Percentiles rank a stretch among this genome's conserved stretches.
Evolutionary conservation across 2,329 filamentous ascomycete genomes (phyloP).

Genomic region (Alternaria incomplexa): DNA sequence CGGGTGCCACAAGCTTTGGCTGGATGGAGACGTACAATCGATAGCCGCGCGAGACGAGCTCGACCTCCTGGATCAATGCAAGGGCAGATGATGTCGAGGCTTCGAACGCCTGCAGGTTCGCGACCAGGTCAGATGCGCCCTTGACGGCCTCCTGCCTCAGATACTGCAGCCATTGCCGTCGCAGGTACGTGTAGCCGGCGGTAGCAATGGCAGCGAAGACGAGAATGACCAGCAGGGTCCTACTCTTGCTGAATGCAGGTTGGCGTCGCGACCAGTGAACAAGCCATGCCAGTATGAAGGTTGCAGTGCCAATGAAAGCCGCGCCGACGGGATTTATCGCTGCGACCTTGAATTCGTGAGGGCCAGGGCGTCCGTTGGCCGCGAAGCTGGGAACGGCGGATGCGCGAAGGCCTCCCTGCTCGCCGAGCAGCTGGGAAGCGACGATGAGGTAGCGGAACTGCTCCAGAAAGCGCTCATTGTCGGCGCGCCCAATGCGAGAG

Average conservation of each 20-base stretch:
- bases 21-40: conserved; percentile 66
- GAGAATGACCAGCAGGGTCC: conserved; percentile 53
- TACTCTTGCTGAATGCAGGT: conserved; percentile 62
- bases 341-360: conserved; percentile 48
- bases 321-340: conserved; percentile 69
- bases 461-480: conserved; percentile 86
- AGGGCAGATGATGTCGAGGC: conserved; percentile 76
- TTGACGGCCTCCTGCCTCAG: conserved; percentile 76
- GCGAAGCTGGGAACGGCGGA: conserved; percentile 37
- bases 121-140: conserved; percentile 71
- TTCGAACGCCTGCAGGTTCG: conserved; percentile 81
- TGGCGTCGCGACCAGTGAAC: conserved; percentile 72
- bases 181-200: conserved; percentile 73
- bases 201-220: conserved; percentile 61
- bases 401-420: conserved; percentile 53
- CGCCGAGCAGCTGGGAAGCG: conserved; percentile 84
- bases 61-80: conserved; percentile 90
- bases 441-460: conserved; percentile 93
- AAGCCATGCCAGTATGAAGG: conserved; percentile 69
- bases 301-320: conserved; percentile 66
- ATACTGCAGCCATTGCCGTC: conserved; percentile 81
- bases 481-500: conserved; percentile 73
- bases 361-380: conserved; percentile 26
- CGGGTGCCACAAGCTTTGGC: neutral
- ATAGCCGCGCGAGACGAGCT: conserved; percentile 90